Conservation (phyloP, 306 rosid species). For the Trifolium dubium region DNA sequence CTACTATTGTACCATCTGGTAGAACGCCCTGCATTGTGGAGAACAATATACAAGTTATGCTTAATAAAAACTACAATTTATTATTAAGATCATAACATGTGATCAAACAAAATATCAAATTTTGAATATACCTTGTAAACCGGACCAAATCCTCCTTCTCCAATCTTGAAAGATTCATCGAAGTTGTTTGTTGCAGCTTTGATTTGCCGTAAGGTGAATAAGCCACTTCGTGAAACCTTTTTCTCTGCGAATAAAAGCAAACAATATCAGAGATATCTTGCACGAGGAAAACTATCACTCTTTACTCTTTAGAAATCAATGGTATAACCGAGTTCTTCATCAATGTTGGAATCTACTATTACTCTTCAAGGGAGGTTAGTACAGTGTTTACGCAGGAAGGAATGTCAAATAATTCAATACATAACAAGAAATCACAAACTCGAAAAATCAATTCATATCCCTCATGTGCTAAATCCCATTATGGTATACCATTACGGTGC, state of each 20-base stretch:
- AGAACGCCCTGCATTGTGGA: conserved; percentile 48
- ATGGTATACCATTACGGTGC: not conserved
- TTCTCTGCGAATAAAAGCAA: conserved; percentile 44
- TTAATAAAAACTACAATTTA: not conserved
- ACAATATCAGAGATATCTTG: not conserved
- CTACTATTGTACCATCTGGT: conserved; percentile 49
- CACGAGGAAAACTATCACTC: not conserved
- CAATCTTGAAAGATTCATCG: conserved; percentile 53
- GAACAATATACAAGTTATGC: conserved; percentile 3
- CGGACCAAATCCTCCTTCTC: conserved; percentile 76
- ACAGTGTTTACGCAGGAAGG: not conserved
- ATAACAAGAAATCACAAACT: not conserved
- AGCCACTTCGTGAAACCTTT: conserved; percentile 34
- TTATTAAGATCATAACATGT: not conserved
- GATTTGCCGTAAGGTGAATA: conserved; percentile 42
- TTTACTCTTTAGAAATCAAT: not conserved
- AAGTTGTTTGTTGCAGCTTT: conserved; percentile 49
- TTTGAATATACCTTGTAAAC: conserved; percentile 54
- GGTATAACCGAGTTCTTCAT: conserved; percentile 12
- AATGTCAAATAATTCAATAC: not conserved
- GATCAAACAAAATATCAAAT: not conserved
- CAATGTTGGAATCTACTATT: not conserved
- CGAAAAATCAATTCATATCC: not conserved
- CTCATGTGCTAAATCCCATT: not conserved
- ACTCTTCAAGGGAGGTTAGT: not conserved